A percentile compares a stretch with the other conserved stretches of the same genome.
These are phyloP conservation scores for Beta macrorhiza DNA, from an alignment of 179 eudicot genomes.

Conservation along the genomic window DNA sequence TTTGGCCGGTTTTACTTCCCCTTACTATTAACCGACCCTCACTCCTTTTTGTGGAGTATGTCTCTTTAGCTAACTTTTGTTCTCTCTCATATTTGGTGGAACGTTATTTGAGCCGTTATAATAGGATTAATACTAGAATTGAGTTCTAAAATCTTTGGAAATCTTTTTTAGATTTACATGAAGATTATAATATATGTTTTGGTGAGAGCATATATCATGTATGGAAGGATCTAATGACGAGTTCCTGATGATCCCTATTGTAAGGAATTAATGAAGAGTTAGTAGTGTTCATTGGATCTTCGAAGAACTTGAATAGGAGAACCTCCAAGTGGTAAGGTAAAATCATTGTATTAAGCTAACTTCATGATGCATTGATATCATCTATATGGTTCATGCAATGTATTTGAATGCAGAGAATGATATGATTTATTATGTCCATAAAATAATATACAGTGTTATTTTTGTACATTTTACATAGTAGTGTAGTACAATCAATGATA, in stretches of 20 bases:
- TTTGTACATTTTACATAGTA: too few species aligned
- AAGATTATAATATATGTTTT: constrained; percentile 1
- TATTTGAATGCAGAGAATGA: constrained; percentile 20
- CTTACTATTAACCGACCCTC: constrained; percentile 34
- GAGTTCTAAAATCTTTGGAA: not conserved
- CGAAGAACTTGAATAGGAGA: not conserved
- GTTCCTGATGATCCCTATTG: not conserved
- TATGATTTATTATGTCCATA: not conserved
- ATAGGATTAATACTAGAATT: not conserved
- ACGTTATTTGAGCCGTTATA: constrained; percentile 33
- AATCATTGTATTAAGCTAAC: constrained; percentile 16
- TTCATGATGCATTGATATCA: not conserved
- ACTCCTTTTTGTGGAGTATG: constrained; percentile 29
- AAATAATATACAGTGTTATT: too few species aligned
- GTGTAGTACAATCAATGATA: too few species aligned
- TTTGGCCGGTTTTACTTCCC: constrained; percentile 32
- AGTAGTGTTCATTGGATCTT: constrained; percentile 20
- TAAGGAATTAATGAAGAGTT: not conserved
- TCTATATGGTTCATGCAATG: constrained; percentile 12
- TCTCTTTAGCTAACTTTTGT: not conserved
- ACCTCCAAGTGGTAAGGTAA: constrained; percentile 14
- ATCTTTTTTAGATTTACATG: not conserved
- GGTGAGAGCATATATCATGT: not conserved
- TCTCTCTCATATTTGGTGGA: constrained; percentile 7
- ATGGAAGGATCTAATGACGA: not conserved